Conservation (phyloP, 129 eudicot genomes). For the Pseudognaphalium luteoalbum region DNA sequence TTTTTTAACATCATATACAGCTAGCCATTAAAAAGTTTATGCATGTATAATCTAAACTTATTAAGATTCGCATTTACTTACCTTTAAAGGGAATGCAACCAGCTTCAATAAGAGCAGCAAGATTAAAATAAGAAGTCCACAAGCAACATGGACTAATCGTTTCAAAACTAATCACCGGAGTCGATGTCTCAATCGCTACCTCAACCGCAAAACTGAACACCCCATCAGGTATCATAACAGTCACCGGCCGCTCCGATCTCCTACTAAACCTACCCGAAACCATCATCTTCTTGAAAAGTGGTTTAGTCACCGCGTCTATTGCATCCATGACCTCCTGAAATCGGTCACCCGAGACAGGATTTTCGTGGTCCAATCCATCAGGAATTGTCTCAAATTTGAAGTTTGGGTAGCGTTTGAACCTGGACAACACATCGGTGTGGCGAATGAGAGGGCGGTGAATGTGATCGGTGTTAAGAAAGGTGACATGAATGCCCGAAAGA, state of each 20-base stretch:
- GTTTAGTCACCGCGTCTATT: conserved; percentile 24
- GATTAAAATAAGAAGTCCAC: conserved; percentile 38
- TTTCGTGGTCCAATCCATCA: conserved; percentile 40
- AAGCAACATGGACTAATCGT: conserved; percentile 48
- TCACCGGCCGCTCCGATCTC: conserved; percentile 31
- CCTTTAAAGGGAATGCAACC: conserved; percentile 44
- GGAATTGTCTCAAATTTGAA: conserved; percentile 40
- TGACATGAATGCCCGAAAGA: conserved; percentile 49
- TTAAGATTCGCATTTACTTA: not conserved
- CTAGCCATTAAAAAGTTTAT: too few relatives aligned
- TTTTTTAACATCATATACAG: too few relatives aligned
- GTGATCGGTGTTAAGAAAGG: conserved; percentile 61
- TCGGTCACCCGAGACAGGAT: conserved; percentile 28
- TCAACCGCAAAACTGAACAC: conserved; percentile 31
- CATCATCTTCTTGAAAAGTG: conserved; percentile 37
- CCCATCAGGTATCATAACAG: conserved; percentile 43
- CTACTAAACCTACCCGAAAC: conserved; percentile 27
- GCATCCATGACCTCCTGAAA: conserved; percentile 37
- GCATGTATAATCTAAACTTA: too few relatives aligned
- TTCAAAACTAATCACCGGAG: conserved; percentile 38
- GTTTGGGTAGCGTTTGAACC: conserved; percentile 40
- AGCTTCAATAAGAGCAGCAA: conserved; percentile 39
- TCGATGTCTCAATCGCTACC: conserved; percentile 16
- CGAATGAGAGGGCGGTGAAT: conserved; percentile 54
- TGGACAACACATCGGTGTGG: conserved; percentile 43